phyloP scores from a whole-genome alignment of 192 early-diverging fungal genomes.

The Anaeromyces robustus region DNA sequence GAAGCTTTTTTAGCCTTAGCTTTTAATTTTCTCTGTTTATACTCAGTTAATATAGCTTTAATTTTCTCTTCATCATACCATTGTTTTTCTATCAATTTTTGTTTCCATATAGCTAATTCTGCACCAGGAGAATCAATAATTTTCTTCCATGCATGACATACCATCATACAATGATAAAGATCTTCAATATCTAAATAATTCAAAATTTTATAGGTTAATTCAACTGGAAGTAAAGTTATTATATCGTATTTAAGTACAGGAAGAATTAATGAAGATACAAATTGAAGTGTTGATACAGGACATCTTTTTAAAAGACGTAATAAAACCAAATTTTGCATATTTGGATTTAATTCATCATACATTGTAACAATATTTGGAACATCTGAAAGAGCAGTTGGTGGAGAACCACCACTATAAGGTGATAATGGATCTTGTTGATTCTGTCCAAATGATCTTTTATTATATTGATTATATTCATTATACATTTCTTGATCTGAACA shows the following conservation, averaged over 20 bases:
- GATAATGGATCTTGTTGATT: not conserved
- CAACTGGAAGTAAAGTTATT: slow-evolving; percentile 51
- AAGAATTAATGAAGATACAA: slow-evolving; percentile 71
- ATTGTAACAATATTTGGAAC: slow-evolving; percentile 42
- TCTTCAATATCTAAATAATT: not conserved
- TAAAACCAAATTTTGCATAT: slow-evolving; percentile 69
- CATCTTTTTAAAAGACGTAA: slow-evolving; percentile 76
- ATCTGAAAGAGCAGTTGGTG: slow-evolving; percentile 12
- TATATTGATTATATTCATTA: not conserved
- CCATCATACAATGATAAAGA: not conserved
- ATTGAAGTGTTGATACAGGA: slow-evolving; percentile 68
- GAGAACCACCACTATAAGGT: not conserved
- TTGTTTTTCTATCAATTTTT: not conserved
- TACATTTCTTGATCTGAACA: slow-evolving; percentile 14
- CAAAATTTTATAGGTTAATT: slow-evolving; percentile 17
- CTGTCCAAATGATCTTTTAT: not conserved
- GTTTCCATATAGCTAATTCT: not conserved
- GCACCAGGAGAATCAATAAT: not conserved
- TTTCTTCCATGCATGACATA: not conserved
- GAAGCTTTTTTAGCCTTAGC: not conserved
- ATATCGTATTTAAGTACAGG: slow-evolving; percentile 88
- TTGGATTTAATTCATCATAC: slow-evolving; percentile 60
- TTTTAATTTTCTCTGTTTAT: not conserved
- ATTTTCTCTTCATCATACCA: not conserved
- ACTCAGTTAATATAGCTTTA: not conserved